Percentiles rank a stretch among this genome's conserved stretches.
phyloP scores from a whole-genome alignment of 2,329 filamentous ascomycete genomes.

The Nemania sp. region DNA sequence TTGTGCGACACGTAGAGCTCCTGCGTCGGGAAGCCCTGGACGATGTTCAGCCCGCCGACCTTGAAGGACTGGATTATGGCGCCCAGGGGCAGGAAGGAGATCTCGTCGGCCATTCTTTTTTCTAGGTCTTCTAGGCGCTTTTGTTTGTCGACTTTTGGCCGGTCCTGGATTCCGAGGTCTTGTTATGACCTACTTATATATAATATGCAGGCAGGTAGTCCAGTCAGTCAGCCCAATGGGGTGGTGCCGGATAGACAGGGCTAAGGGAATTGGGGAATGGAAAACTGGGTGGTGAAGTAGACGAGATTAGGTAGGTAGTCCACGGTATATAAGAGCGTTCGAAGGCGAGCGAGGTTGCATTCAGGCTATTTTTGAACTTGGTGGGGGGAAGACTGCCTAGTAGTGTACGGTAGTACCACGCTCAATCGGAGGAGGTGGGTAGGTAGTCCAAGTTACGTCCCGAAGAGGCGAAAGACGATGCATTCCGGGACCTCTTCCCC shows the following conservation, averaged over 20 bases:
- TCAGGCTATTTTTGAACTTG: constrained; percentile 22
- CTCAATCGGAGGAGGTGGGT: too few relatives aligned
- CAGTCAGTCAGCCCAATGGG: background rate
- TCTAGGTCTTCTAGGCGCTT: background rate
- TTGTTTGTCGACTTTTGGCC: background rate
- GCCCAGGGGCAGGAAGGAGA: constrained; percentile 73
- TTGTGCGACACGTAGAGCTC: constrained; percentile 78
- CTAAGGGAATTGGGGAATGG: background rate
- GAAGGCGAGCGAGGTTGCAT: constrained; percentile 5
- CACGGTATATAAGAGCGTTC: background rate
- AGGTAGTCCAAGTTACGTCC: too few relatives aligned
- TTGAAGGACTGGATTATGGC: constrained; percentile 82
- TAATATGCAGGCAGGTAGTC: too few relatives aligned
- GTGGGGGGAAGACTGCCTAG: background rate
- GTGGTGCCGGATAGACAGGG: background rate
- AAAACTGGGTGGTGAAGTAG: background rate
- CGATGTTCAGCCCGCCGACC: constrained; percentile 81
- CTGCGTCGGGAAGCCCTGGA: constrained; percentile 79
- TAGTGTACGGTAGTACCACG: too few relatives aligned
- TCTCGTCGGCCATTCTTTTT: constrained; percentile 46
- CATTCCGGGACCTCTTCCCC: too few relatives aligned
- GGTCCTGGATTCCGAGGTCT: background rate
- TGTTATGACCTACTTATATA: too few relatives aligned
- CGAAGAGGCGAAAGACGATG: too few relatives aligned
- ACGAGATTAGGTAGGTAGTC: too few relatives aligned